Conservation (phyloP, 768 basidiomycete genomes). For the Hericium coralloides region DNA sequence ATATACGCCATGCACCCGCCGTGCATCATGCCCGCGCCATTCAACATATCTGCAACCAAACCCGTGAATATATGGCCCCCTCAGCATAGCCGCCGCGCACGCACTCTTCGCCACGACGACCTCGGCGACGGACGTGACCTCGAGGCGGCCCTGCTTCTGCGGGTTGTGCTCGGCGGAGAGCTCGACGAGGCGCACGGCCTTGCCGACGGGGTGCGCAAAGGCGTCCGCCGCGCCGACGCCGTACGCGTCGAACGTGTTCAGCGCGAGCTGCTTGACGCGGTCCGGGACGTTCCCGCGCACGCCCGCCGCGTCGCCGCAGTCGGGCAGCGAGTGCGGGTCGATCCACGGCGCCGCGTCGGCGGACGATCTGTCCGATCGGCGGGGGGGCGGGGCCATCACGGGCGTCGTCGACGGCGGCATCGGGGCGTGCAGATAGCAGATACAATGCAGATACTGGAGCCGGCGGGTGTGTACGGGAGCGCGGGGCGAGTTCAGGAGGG, state of each 20-base stretch:
- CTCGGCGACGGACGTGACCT: conserved; percentile 56
- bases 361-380: not conserved
- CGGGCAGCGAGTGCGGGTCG: conserved; percentile 53
- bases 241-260: conserved; percentile 60
- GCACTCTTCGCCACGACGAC: conserved; percentile 52
- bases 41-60: conserved; percentile 49
- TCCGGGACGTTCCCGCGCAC: conserved; percentile 57
- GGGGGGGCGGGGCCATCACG: not conserved
- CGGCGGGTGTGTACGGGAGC: no score
- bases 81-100: conserved; percentile 13
- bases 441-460: no score
- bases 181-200: conserved; percentile 50
- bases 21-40: conserved; percentile 68
- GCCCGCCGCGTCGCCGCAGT: conserved; percentile 29
- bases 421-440: no score
- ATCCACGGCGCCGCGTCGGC: conserved; percentile 34
- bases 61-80: not conserved
- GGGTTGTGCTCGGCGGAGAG: conserved; percentile 33
- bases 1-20: conserved; percentile 70
- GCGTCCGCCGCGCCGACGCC: conserved; percentile 58
- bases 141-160: conserved; percentile 21
- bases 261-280: conserved; percentile 55
- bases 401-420: no score
- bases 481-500: no score
- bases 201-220: conserved; percentile 56